These are phyloP conservation scores for Hericium erinaceus DNA, from an alignment of 768 basidiomycete genomes.

Conservation along the genomic window DNA sequence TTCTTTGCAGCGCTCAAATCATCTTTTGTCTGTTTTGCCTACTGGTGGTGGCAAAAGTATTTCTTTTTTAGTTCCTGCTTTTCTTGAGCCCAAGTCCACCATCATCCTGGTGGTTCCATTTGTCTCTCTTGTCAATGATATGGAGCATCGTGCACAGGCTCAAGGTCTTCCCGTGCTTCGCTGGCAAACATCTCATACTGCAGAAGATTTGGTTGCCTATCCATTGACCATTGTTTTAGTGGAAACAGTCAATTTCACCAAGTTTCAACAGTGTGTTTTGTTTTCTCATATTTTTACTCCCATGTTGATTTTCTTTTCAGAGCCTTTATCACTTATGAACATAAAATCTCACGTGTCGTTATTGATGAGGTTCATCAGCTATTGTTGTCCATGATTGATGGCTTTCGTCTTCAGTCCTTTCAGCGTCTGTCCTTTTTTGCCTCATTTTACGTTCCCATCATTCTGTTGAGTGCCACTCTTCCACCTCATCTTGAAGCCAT, in stretches of 20 bases:
- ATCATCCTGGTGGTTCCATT: neutral
- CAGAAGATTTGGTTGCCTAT: neutral
- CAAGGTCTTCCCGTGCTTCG: neutral
- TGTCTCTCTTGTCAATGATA: neutral
- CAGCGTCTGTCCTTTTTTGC: neutral
- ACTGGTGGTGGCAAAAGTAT: neutral
- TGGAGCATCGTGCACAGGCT: neutral
- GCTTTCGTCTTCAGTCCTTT: neutral
- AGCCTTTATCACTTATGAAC: neutral
- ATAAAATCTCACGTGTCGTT: neutral
- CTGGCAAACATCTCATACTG: neutral
- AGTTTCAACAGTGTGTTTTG: neutral
- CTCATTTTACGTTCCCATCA: neutral
- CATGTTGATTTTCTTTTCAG: neutral
- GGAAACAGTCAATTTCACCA: neutral
- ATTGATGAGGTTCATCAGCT: neutral
- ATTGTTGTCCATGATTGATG: neutral
- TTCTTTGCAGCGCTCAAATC: neutral
- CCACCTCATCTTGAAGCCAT: neutral
- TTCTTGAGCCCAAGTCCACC: neutral
- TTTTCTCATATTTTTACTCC: neutral
- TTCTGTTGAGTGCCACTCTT: neutral
- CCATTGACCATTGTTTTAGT: neutral
- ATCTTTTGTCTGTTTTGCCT: neutral
- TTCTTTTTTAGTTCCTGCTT: neutral